Percentiles rank a stretch among this genome's conserved stretches.
Evolutionary conservation across 1,284 basidiomycete genomes (phyloP).

Genomic region (Ustilago hordei): DNA sequence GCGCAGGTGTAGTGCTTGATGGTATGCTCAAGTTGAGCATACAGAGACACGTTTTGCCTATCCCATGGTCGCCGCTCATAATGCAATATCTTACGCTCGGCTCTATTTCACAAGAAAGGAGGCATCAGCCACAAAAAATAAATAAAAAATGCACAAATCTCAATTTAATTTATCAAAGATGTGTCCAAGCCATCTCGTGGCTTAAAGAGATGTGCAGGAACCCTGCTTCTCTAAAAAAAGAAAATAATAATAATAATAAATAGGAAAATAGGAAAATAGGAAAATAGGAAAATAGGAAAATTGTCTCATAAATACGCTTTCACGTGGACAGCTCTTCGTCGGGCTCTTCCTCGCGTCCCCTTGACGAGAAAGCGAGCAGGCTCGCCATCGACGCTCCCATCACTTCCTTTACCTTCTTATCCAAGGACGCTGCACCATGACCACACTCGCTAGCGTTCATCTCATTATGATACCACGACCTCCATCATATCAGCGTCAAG

Average conservation of each 20-base stretch:
- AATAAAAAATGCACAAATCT: no score
- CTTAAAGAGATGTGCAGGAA: constrained; percentile 1
- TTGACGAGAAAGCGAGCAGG: background rate
- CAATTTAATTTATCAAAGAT: no score
- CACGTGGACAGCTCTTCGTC: constrained; percentile 4
- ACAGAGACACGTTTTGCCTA: constrained; percentile 1
- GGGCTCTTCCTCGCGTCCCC: background rate
- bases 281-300: background rate
- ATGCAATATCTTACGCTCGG: constrained; percentile 1
- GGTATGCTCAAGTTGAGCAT: background rate
- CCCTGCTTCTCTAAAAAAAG: background rate
- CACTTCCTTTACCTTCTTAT: constrained; percentile 2
- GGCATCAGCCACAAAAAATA: background rate
- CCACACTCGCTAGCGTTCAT: background rate
- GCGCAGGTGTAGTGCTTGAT: background rate
- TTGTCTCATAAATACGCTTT: constrained; percentile 1
- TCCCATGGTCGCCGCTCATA: constrained; percentile 7
- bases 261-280: no score
- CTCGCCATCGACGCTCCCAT: background rate
- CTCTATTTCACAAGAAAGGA: background rate
- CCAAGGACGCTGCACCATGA: background rate
- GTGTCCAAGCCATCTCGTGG: background rate
- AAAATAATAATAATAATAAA: background rate
- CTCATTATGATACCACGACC: background rate
- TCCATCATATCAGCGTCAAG: background rate